Evolutionary conservation across 2,329 filamentous ascomycete genomes (phyloP).

Genomic region (Colletotrichum coccodes): DNA sequence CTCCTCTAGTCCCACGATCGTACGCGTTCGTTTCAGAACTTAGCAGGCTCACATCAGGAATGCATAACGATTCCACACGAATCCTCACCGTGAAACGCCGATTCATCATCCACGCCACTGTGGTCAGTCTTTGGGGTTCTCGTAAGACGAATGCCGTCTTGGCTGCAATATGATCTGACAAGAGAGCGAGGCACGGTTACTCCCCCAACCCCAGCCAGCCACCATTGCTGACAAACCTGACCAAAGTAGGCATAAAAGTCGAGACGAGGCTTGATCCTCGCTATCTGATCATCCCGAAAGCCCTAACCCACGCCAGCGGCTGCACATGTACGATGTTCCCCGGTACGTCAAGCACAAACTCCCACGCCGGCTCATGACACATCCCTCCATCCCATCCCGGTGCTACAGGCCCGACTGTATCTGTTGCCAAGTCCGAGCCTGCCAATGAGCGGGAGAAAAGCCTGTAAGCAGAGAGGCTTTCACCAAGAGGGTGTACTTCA

Average conservation of each 20-base stretch:
- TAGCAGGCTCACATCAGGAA: background rate
- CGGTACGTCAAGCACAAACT: background rate
- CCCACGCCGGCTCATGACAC: background rate
- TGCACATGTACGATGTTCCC: background rate
- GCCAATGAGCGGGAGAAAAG: background rate
- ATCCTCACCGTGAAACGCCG: background rate
- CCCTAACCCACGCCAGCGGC: background rate
- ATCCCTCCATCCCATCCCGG: background rate
- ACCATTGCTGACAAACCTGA: background rate
- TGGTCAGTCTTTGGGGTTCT: background rate
- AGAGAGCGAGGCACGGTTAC: background rate
- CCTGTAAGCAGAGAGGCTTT: background rate
- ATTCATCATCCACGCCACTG: background rate
- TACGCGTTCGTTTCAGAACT: background rate
- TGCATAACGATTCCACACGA: background rate
- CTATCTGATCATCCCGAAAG: background rate
- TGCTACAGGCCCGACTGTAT: background rate
- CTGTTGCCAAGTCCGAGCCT: background rate
- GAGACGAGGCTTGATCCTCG: background rate
- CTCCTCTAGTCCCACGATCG: background rate
- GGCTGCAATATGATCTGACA: background rate
- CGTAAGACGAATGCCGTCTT: background rate
- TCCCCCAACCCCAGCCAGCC: too few species aligned
- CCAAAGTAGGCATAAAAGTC: background rate
- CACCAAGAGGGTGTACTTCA: background rate